Evolutionary conservation across 345 rosid species (phyloP).

Genomic region (Eucalyptus cloeziana): DNA sequence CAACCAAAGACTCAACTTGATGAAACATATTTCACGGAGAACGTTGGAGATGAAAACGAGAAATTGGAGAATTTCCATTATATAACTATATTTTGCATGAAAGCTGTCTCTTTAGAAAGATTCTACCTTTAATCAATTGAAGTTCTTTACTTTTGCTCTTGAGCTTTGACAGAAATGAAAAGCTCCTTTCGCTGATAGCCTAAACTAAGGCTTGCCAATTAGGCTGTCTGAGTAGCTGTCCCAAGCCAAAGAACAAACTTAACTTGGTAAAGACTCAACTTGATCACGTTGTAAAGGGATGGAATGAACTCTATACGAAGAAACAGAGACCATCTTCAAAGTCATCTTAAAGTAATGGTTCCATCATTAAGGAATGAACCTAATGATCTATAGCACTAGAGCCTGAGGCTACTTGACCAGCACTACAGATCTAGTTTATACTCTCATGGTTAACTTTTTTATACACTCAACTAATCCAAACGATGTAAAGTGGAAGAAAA

Average conservation of each 20-base stretch:
- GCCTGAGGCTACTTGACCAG: fast-evolving
- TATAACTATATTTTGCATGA: neutral
- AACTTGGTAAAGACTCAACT: neutral
- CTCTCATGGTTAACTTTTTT: no score
- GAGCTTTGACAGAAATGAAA: neutral
- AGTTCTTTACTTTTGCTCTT: neutral
- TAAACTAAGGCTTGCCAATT: neutral
- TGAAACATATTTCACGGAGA: neutral
- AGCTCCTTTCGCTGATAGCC: neutral
- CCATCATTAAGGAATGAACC: neutral
- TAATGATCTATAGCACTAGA: neutral
- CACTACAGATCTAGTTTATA: no score
- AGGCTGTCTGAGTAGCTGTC: neutral
- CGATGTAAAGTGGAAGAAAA: neutral
- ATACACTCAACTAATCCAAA: no score
- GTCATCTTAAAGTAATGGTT: neutral
- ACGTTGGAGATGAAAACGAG: neutral
- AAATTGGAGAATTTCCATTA: neutral
- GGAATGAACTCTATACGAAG: neutral
- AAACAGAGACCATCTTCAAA: no score
- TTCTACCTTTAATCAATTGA: neutral
- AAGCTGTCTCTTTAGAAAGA: neutral
- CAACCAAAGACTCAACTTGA: no score
- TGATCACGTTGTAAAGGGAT: neutral
- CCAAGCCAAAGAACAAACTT: neutral